phyloP scores from a whole-genome alignment of 2,329 filamentous ascomycete species.

The Penicillium sp. region DNA sequence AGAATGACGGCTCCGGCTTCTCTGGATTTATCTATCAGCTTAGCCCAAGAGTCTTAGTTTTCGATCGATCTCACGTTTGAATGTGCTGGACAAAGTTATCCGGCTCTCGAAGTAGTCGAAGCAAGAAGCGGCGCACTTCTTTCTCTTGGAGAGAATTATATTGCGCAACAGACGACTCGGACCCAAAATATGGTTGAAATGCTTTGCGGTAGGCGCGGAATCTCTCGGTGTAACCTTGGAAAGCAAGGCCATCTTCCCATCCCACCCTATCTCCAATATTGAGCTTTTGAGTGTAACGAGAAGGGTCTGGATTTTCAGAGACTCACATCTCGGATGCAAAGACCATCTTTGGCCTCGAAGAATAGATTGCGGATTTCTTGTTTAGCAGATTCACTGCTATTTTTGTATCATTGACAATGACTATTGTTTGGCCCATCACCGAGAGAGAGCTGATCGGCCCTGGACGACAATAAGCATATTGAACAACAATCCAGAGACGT shows the following conservation, averaged over 20 bases:
- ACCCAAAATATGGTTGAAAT: conserved; percentile 46
- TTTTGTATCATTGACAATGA: conserved; percentile 39
- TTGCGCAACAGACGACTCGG: conserved; percentile 34
- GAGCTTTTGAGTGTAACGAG: background rate
- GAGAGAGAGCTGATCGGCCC: conserved; percentile 41
- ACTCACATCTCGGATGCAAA: conserved; percentile 42
- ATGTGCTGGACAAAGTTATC: conserved; percentile 45
- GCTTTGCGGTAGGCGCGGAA: conserved; percentile 49
- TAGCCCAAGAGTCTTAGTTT: background rate
- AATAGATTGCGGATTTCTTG: conserved; percentile 33
- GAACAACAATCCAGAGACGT: background rate
- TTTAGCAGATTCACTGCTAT: conserved; percentile 37
- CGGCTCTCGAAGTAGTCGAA: conserved; percentile 45
- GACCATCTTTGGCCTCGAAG: conserved; percentile 31
- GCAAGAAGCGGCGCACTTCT: conserved; percentile 48
- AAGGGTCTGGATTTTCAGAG: background rate
- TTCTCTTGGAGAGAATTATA: conserved; percentile 48
- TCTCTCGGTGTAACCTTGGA: conserved; percentile 39
- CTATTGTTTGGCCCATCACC: conserved; percentile 37
- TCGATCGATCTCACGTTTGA: conserved; percentile 35
- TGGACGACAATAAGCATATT: conserved; percentile 2
- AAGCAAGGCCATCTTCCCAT: conserved; percentile 35
- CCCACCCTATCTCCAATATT: conserved; percentile 32
- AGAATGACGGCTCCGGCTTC: conserved; percentile 45
- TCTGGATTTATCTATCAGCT: conserved; percentile 16